Evolutionary conservation across 495 filamentous ascomycete genomes (phyloP).

Genomic region (Hypomontagnella submonticulosa): DNA sequence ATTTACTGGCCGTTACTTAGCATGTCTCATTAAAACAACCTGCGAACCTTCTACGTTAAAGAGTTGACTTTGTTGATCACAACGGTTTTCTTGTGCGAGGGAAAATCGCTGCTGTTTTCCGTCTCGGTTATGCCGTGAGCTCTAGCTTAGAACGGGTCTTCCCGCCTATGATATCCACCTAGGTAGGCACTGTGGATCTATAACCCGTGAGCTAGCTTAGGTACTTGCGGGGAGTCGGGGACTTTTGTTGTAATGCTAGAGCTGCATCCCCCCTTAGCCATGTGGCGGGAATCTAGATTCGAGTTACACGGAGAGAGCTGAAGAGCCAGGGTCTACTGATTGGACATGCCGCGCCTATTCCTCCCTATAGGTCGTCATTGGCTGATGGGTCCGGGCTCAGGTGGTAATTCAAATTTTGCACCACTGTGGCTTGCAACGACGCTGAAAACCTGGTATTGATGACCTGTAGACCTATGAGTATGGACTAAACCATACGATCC

Average conservation of each 20-base stretch:
- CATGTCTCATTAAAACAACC: constrained; percentile 9
- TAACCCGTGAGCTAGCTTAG: constrained; percentile 7
- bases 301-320: constrained; percentile 31
- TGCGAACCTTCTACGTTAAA: constrained; percentile 3
- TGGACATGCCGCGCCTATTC: constrained; percentile 5
- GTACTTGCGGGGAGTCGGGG: constrained; percentile 9
- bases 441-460: constrained; percentile 19
- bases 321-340: constrained; percentile 15
- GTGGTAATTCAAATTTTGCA: constrained; percentile 3
- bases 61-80: not conserved
- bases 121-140: not conserved
- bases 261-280: constrained; percentile 12
- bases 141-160: constrained; percentile 16
- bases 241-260: constrained; percentile 17
- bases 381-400: not conserved
- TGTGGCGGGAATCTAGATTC: constrained; percentile 34
- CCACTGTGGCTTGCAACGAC: constrained; percentile 32
- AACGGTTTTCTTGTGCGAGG: constrained; percentile 11
- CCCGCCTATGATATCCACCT: constrained; percentile 17
- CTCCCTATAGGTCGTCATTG: not conserved
- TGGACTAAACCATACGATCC: constrained; percentile 30
- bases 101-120: constrained; percentile 25
- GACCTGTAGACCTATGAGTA: not conserved
- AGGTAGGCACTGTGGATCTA: constrained; percentile 25
- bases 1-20: constrained; percentile 1